Base-by-base conservation (phyloP, 179 eudicot species). In the Beta lomatogona region DNA sequence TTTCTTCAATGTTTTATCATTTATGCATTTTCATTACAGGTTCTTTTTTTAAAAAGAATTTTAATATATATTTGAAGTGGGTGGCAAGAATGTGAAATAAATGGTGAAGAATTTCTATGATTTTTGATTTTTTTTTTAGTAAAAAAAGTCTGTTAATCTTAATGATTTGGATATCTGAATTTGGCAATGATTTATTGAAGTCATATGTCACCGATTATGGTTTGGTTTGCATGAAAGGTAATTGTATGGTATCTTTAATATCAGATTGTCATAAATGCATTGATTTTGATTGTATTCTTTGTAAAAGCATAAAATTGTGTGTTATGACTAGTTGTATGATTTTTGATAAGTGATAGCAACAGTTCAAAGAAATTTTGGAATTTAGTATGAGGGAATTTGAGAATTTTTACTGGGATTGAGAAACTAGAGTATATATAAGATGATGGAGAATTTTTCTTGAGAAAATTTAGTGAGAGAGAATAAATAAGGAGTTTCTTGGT, bases 41-140 rank as follows among this genome's bases (percentile, higher is more conserved):
- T 21, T 63, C 21, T 61, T 11, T 10, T 55, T 21, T 22, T 36
- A 1, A 0, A 1, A 0, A 0, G 0, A 36, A 36, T 36, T 36
- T 36, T 36, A 3, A 36, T 36, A 36, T 36, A 36, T 1, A 36
- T 36, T 1, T 36, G 41, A 50, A 28, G 44, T 25, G 52, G n/a
- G 48, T 45, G 21, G 74, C 50, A 67, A 19, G 0, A 54, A 68
- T 41, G 13, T 55, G 31, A 45, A 54, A 53, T 57, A 57, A 1
- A 55, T 21, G 25, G 14, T 71, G 11, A 79, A n/a, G 68, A 76
- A 67, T 79, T 57, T 79, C 76, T 1, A 25, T 79, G 10, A 69
- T 57, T 57, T 18, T 16, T 52, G 72, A 10, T 45, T 65, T 21
- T 13, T 48, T 28, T 9, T n/a, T 67, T 5, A 2, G 8, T 18